These are phyloP conservation scores for Cyphellophora europaea DNA, from an alignment of 2,329 filamentous ascomycete species.

Conservation along the genomic window DNA sequence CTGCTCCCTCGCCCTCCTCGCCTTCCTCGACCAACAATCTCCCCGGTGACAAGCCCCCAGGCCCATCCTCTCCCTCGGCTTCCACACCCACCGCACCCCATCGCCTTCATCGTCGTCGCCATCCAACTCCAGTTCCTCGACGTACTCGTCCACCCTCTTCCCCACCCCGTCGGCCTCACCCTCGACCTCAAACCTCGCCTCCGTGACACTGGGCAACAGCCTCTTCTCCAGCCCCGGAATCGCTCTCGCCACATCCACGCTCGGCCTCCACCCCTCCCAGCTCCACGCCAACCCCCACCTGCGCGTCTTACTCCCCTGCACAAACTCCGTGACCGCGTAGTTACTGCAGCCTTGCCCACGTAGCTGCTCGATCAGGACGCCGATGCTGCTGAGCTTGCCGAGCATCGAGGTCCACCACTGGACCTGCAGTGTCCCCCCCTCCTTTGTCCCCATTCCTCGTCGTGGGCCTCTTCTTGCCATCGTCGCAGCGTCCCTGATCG, in stretches of 20 bases:
- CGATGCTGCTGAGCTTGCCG: conserved; percentile 44
- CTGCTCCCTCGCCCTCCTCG: conserved; percentile 47
- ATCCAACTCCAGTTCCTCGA: not conserved
- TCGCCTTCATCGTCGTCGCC: conserved; percentile 21
- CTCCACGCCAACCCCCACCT: conserved; percentile 89
- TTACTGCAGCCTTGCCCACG: conserved; percentile 57
- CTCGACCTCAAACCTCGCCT: conserved; percentile 33
- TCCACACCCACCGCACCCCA: conserved; percentile 59
- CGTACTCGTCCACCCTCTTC: conserved; percentile 1
- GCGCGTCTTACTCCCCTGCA: conserved; percentile 68
- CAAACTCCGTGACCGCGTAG: conserved; percentile 71
- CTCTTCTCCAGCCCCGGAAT: conserved; percentile 34
- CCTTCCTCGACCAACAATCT: conserved; percentile 72
- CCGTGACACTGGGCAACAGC: conserved; percentile 44
- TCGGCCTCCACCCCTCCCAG: conserved; percentile 59
- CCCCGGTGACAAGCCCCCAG: conserved; percentile 50
- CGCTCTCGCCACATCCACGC: conserved; percentile 35
- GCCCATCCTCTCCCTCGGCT: conserved; percentile 43
- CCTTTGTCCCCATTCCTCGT: no score
- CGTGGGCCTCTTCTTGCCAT: not conserved
- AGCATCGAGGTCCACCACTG: conserved; percentile 53
- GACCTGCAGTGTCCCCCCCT: no score
- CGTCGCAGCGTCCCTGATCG: conserved; percentile 33
- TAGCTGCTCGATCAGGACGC: conserved; percentile 51
- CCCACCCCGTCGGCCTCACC: conserved; percentile 15